Evolutionary conservation across 1,284 basidiomycete species (phyloP).

Genomic region (Moesziomyces parantarcticus): DNA sequence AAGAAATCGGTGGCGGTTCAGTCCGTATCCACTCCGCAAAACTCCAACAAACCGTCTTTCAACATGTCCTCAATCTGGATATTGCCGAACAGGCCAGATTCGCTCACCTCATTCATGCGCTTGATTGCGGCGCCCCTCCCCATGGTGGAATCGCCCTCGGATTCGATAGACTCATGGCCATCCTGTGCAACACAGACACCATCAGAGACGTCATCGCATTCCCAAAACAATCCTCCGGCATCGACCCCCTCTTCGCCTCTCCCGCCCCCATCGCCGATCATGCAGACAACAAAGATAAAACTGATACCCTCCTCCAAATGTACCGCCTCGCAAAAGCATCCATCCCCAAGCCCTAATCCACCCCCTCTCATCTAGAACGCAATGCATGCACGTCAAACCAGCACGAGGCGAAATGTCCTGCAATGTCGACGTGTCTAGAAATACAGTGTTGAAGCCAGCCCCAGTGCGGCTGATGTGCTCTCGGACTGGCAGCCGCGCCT

Average conservation of each 20-base stretch:
- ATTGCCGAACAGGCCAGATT: constrained; percentile 81
- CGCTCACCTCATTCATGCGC: constrained; percentile 83
- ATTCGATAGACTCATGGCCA: constrained; percentile 90
- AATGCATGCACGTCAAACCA: too few relatives aligned
- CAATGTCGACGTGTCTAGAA: not conserved
- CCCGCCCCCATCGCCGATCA: constrained; percentile 72
- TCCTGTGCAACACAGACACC: constrained; percentile 82
- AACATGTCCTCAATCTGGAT: constrained; percentile 79
- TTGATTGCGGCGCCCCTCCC: constrained; percentile 88
- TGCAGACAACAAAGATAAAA: not conserved
- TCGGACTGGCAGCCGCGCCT: not conserved
- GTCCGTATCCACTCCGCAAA: constrained; percentile 88
- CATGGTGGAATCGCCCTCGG: constrained; percentile 90
- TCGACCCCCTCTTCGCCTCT: constrained; percentile 88
- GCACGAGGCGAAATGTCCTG: not conserved
- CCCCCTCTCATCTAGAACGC: not conserved
- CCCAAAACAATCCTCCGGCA: constrained; percentile 85
- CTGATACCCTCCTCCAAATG: constrained; percentile 3
- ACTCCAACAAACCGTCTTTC: constrained; percentile 86
- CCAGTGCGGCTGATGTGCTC: not conserved
- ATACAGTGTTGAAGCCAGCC: not conserved
- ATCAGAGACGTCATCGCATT: constrained; percentile 97
- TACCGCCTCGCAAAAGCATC: constrained; percentile 21
- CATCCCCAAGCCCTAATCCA: not conserved
- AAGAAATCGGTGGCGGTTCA: constrained; percentile 91